Percentiles rank a stretch among this genome's conserved stretches.
Conservation (phyloP, 495 filamentous ascomycete genomes). For the Talaromyces proteolyticus region DNA sequence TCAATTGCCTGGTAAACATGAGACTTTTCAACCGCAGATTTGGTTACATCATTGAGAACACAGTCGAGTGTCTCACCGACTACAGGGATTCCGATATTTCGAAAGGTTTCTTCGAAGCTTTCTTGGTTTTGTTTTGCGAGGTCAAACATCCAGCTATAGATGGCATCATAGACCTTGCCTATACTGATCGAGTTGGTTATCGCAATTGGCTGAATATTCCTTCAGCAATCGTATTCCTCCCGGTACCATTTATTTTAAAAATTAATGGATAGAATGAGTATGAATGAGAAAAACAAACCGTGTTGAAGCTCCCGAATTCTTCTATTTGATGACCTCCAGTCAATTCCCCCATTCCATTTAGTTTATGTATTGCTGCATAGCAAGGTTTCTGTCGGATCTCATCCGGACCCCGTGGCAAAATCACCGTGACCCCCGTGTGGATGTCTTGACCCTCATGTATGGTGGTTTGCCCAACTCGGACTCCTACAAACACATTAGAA, state of each 20-base stretch:
- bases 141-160: background rate
- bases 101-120: background rate
- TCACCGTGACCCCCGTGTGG: constrained; percentile 2
- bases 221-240: too few relatives aligned
- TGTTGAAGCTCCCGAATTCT: constrained; percentile 1
- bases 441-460: constrained; percentile 3
- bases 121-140: background rate
- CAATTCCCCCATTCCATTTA: constrained; percentile 4
- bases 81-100: background rate
- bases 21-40: background rate
- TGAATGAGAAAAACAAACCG: background rate
- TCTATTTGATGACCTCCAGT: background rate
- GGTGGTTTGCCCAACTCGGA: background rate
- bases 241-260: too few relatives aligned
- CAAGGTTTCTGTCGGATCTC: background rate
- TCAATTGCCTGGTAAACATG: background rate
- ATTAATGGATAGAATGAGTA: too few relatives aligned
- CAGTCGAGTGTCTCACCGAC: constrained; percentile 1
- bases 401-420: background rate
- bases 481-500: background rate
- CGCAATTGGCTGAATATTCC: constrained; percentile 1
- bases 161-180: constrained; percentile 1
- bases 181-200: background rate
- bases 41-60: background rate
- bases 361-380: constrained; percentile 2